A percentile compares a stretch with the other conserved stretches of the same genome.
Conservation (phyloP, 164 flowering plant genomes). For the Malania oleifera region DNA sequence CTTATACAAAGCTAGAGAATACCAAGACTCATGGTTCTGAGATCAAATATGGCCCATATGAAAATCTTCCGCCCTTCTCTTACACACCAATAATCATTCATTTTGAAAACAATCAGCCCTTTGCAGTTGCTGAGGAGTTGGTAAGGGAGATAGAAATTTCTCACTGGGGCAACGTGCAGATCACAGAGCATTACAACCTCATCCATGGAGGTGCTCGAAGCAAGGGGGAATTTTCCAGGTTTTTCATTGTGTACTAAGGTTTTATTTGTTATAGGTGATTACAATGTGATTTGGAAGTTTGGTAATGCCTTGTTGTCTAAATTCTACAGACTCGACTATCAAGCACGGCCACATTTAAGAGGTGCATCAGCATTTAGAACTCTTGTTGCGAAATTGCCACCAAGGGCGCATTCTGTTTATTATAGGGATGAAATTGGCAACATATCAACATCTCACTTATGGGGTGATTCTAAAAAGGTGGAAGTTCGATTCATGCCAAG, state of each 20-base stretch:
- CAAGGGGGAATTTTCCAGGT: slow-evolving; percentile 96
- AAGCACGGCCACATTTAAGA: slow-evolving; percentile 54
- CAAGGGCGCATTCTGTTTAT: slow-evolving; percentile 89
- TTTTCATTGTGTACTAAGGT: not conserved
- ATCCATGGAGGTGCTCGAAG: slow-evolving; percentile 77
- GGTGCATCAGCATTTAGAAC: slow-evolving; percentile 76
- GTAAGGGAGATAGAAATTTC: slow-evolving; percentile 87
- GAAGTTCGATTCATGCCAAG: not conserved
- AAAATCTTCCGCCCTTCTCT: slow-evolving; percentile 65
- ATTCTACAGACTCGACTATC: slow-evolving; percentile 74
- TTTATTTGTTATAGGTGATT: not conserved
- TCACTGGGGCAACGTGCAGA: slow-evolving; percentile 94
- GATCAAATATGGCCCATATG: slow-evolving; percentile 87
- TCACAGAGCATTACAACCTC: slow-evolving; percentile 80
- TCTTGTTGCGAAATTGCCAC: slow-evolving; percentile 81
- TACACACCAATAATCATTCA: slow-evolving; percentile 63
- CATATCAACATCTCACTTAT: slow-evolving; percentile 80
- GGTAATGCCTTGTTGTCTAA: not conserved
- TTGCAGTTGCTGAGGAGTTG: slow-evolving; percentile 76
- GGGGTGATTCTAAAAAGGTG: slow-evolving; percentile 79
- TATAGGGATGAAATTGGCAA: slow-evolving; percentile 96
- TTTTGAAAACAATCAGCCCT: slow-evolving; percentile 68
- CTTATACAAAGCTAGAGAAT: slow-evolving; percentile 69
- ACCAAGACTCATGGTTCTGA: slow-evolving; percentile 69
- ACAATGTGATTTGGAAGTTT: not conserved